Base-by-base conservation (phyloP, 2,329 filamentous ascomycete species). In the Plectosphaerella plurivora region DNA sequence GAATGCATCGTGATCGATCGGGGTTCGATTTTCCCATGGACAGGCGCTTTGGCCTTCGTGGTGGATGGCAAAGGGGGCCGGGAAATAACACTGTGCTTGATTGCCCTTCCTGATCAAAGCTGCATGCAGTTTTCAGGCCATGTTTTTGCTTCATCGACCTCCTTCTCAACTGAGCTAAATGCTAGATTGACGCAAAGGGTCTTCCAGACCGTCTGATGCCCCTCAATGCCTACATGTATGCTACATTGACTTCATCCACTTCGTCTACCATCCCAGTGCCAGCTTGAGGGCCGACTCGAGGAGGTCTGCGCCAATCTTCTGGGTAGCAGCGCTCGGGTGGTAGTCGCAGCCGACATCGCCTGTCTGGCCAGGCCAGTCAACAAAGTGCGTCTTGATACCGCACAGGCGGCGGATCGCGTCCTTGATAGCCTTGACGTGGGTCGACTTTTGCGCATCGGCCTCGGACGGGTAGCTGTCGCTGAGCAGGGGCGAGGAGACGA, bases 281-380 rank as follows among this genome's bases (percentile, higher is more conserved):
- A 52, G 28, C 33, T 49, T 49, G 41, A 67, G 65, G 14, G 65
- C 62, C 3, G 57, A 53, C 11, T 61, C 61, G 11, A 72, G 58
- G 3, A 68, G 47, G 4, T 53, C 53, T 45, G 60, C 69, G 33
- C 62, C 63, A 16, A 59, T 52, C 8, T 62, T 64, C 45, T 74
- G 62, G 5, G 71, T 73, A 5, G 63, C 65, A 7, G 67, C 64
- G 53, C 68, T 73, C 1, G 71, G 71, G 52, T 74, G 71, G 45
- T 72, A 73, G 54, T 74, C 71, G 51, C 71, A 74, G 0, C 68
- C 70, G 8, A 71, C 65, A n/a, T 69, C 68, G 5, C 64, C 57
- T 5, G 60, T 70, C 55, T 75, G 72, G 5, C 61, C 60, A 1
- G 71, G 71, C 62, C 71, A 74, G 53, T 73, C 67, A 5, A 75